Percentiles rank a stretch among this genome's conserved stretches.
Evolutionary conservation across 1,284 basidiomycete genomes (phyloP).

Genomic region (Leccinum solheimii): DNA sequence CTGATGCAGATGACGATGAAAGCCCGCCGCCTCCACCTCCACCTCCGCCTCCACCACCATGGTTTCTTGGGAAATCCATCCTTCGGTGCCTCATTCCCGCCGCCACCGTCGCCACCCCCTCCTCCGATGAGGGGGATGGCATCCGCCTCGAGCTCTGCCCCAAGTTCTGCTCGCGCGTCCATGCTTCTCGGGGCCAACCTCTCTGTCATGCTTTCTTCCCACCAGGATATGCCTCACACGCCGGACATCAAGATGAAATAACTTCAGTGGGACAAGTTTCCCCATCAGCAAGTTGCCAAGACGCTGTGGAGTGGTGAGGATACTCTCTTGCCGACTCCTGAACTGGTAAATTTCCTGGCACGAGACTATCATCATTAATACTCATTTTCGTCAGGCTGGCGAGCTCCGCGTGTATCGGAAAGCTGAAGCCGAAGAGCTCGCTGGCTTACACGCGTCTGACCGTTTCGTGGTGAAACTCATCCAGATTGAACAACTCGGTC

Average conservation of each 20-base stretch:
- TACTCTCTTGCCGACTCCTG: constrained; percentile 71
- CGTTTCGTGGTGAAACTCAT: constrained; percentile 96
- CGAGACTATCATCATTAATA: constrained; percentile 13
- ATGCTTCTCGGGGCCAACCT: constrained; percentile 58
- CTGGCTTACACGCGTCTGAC: constrained; percentile 89
- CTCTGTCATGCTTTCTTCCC: constrained; percentile 53
- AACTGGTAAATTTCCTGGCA: constrained; percentile 58
- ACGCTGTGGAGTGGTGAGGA: too few relatives aligned
- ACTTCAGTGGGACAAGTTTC: constrained; percentile 45
- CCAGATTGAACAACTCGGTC: constrained; percentile 90
- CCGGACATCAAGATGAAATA: constrained; percentile 96
- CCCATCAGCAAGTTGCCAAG: too few relatives aligned
- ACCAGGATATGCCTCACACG: constrained; percentile 86
- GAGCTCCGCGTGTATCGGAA: constrained; percentile 92
- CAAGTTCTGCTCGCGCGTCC: constrained; percentile 59
- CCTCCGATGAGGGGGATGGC: constrained; percentile 43
- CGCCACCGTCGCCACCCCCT: constrained; percentile 46
- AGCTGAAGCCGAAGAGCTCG: constrained; percentile 85
- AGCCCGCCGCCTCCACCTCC: constrained; percentile 33
- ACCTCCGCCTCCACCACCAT: constrained; percentile 32
- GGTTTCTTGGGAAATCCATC: constrained; percentile 26
- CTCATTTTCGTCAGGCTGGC: constrained; percentile 58
- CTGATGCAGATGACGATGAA: constrained; percentile 36
- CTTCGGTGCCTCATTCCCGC: constrained; percentile 44
- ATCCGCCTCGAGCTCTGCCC: constrained; percentile 37